Conservation (phyloP, 371 early-diverging fungal genomes). For the Haplosporangium sp. region DNA sequence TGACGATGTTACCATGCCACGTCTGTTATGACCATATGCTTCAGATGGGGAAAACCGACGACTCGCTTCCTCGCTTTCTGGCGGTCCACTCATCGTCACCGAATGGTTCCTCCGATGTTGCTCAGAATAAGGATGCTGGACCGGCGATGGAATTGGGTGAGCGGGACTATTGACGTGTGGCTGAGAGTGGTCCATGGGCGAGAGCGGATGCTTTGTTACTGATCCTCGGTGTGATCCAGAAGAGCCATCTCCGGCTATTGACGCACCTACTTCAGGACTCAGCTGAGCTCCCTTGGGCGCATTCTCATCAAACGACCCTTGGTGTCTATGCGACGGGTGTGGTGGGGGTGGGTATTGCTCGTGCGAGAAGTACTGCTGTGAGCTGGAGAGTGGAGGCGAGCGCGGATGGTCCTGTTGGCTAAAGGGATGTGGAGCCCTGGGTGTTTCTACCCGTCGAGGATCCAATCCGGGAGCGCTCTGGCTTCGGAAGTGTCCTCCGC, state of each 20-base stretch:
- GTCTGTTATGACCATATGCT: slow-evolving; percentile 2
- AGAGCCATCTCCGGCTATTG: not conserved
- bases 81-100: not conserved
- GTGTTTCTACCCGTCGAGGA: slow-evolving; percentile 24
- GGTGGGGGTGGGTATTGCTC: slow-evolving; percentile 31
- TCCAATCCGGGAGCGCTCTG: slow-evolving; percentile 51
- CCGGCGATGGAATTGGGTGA: slow-evolving; percentile 10
- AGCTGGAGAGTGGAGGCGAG: slow-evolving; percentile 16
- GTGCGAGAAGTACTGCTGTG: slow-evolving; percentile 24
- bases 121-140: slow-evolving; percentile 17
- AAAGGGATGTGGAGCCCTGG: slow-evolving; percentile 34
- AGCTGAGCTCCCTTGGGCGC: slow-evolving; percentile 5
- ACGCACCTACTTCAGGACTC: slow-evolving; percentile 7
- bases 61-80: slow-evolving; percentile 13
- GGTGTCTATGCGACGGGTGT: slow-evolving; percentile 20
- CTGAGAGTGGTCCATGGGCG: slow-evolving; percentile 29
- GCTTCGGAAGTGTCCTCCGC: slow-evolving; percentile 48
- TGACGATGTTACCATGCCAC: not conserved
- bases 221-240: slow-evolving; percentile 15
- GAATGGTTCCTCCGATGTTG: slow-evolving; percentile 15
- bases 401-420: slow-evolving; percentile 33
- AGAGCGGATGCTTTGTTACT: slow-evolving; percentile 32
- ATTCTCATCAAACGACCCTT: slow-evolving; percentile 29
- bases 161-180: slow-evolving; percentile 2
- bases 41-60: slow-evolving; percentile 26